These are phyloP conservation scores for Hymenochaete sp. DNA, from an alignment of 1,284 basidiomycete genomes.

Conservation along the genomic window DNA sequence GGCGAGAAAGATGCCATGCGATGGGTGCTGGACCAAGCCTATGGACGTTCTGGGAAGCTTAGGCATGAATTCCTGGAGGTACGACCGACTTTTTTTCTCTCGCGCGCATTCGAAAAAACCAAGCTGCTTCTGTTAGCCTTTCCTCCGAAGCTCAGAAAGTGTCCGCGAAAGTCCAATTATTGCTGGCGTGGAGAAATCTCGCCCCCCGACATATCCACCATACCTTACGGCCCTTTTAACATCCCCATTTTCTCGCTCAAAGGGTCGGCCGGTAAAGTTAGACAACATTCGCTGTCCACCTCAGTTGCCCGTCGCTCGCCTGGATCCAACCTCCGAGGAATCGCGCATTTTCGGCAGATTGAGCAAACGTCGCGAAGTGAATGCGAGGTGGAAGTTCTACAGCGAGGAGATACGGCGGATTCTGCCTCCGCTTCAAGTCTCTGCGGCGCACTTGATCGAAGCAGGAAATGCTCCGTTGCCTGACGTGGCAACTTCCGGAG, in stretches of 20 bases:
- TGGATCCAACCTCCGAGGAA: conserved; percentile 49
- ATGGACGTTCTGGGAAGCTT: conserved; percentile 65
- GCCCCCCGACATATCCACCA: conserved; percentile 54
- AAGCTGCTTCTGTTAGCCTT: conserved; percentile 50
- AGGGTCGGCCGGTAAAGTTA: conserved; percentile 28
- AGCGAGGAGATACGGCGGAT: conserved; percentile 45
- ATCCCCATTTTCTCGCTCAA: conserved; percentile 39
- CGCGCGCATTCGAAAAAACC: conserved; percentile 2
- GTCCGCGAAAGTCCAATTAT: conserved; percentile 50
- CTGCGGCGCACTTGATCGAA: too few relatives aligned
- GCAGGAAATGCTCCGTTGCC: too few relatives aligned
- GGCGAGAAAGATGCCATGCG: conserved; percentile 47
- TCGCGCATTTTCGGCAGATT: conserved; percentile 52
- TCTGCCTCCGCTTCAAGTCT: conserved; percentile 52
- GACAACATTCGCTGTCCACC: conserved; percentile 40
- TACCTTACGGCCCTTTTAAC: conserved; percentile 54
- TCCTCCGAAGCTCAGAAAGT: too few relatives aligned
- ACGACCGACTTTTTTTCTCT: conserved; percentile 16
- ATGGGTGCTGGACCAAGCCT: conserved; percentile 64
- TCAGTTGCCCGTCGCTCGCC: conserved; percentile 46
- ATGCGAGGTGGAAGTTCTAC: conserved; percentile 64
- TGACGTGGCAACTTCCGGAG: too few relatives aligned
- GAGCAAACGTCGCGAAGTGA: conserved; percentile 63
- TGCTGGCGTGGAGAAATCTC: conserved; percentile 40
- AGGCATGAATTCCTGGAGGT: conserved; percentile 59